Evolutionary conservation across 352 stramenopile genomes (phyloP), one percentile per base, ranked within the genome.

Genomic region (Phytophthora brassicae): DNA sequence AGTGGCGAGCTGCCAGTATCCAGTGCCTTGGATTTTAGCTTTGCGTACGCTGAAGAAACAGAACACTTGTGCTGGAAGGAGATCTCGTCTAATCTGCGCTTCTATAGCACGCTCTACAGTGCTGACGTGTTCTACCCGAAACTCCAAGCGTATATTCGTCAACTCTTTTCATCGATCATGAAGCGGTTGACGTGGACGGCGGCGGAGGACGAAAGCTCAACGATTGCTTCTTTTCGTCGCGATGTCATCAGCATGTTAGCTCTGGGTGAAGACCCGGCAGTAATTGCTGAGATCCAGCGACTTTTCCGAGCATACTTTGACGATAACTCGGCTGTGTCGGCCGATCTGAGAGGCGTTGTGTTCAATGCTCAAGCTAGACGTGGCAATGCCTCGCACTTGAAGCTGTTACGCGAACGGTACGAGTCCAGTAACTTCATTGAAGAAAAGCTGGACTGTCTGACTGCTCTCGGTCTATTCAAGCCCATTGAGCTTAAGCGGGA

Each of bases 51-150:
- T 4, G 55, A 78, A 23, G 83, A 94, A 57, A 63, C 83, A 3
- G 81, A 88, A 46, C 71, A 89, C 55, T 41, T 90, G 23, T 89
- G 81, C 69, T 94, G 85, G 85, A 90, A 88, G 62, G 81, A 91
- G 49, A 77, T 92, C 24, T 86, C 83, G 59, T 63, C 66, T 8
- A 88, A 88, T 48, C 38, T 90, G 43, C 66, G 72, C 41, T 84
- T 78, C 64, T 91, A 88, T 68, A 74, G 59, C 56, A 69, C 67
- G 14, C 70, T 92, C 20, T 90, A 88, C 66, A 74, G 78, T 43
- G 56, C 75, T 6, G 83, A 91, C 36, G 35, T 36, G 24, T 90
- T 89, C 52, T 87, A 77, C 49, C 79, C 79, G 24, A 66, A 77
- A 42, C 57, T 93, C 6, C 81, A 89, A 62, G 26, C 59, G 29